Evolutionary conservation across 306 rosid genomes (phyloP).

Genomic region (Ormosia semicastrata): DNA sequence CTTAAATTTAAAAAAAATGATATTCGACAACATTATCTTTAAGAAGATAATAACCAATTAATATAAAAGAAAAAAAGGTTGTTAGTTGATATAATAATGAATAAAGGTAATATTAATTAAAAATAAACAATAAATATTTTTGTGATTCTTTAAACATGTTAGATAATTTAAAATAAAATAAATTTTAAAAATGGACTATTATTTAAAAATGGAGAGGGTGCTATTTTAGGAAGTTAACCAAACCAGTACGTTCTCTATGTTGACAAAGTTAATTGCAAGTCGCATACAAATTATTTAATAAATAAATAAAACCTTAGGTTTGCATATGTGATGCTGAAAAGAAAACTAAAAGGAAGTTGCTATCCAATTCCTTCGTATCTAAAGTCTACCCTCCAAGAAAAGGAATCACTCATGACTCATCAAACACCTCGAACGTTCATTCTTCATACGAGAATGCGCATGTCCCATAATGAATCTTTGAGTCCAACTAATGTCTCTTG

Average conservation of each 20-base stretch:
- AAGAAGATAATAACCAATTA: too few relatives aligned
- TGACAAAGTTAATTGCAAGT: not conserved
- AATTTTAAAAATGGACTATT: too few relatives aligned
- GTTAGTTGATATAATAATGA: too few relatives aligned
- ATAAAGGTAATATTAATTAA: too few relatives aligned
- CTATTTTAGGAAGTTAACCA: not conserved
- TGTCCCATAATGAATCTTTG: slow-evolving; percentile 24
- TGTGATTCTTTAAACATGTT: too few relatives aligned
- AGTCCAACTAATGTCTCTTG: not conserved
- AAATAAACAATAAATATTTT: too few relatives aligned
- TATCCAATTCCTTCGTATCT: not conserved
- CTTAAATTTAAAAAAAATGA: too few relatives aligned
- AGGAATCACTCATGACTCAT: not conserved
- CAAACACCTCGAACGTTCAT: not conserved
- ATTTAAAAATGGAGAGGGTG: too few relatives aligned
- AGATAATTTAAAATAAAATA: too few relatives aligned
- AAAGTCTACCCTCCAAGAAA: not conserved
- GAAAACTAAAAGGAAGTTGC: not conserved
- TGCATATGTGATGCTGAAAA: not conserved
- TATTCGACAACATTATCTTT: too few relatives aligned
- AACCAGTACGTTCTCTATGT: not conserved
- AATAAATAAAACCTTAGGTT: not conserved
- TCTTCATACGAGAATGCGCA: not conserved
- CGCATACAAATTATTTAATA: not conserved
- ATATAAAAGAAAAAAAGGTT: too few relatives aligned